Evolutionary conservation across 441 rosid species (phyloP), one percentile per base, ranked within the genome.

Genomic region (Metrosideros polymorpha): DNA sequence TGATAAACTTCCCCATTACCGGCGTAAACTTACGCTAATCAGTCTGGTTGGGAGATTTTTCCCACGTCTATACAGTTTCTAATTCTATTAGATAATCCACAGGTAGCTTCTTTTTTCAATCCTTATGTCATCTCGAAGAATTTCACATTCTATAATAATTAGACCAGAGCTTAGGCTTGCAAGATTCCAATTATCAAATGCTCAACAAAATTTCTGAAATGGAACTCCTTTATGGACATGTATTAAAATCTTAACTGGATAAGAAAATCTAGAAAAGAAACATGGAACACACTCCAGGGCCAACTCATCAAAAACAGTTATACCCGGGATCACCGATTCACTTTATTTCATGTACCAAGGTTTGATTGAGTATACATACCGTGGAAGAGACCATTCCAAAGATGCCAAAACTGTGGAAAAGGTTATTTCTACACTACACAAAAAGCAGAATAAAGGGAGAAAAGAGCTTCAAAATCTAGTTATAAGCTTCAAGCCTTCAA

Each of bases 1-100:
- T 89, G 59, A 91, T 89, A 91, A 89, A 87, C 91, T 89, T 89
- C 89, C 87, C 89, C 89, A 30, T 84, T 89, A 76, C 86, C 7
- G 66, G 86, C 29, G 43, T 45, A 55, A 85, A 90, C 89, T 85
- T 87, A 90, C 82, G 83, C 88, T 85, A 82, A 19, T 53, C 90
- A 82, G 17, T 85, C 59, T 84, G 51, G 85, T 39, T 50, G 71
- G 47, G 12, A 29, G 75, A 17, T 56, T 13, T 32, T 84, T 55
- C 75, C 85, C 51, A 14, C 13, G 45, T 39, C 79, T 1, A 71
- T 35, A 39, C 43, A 12, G 2, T 71, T 71, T 71, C 15, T 71
- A 24, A 35, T 35, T 42, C n/a, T 39, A 71, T 22, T 22, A 10
- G 47, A 22, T 71, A 39, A 71, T 71, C 79, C 79, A 9, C 79